Evolutionary conservation across 2,329 filamentous ascomycete species (phyloP).

Genomic region (Anisogramma anomala): DNA sequence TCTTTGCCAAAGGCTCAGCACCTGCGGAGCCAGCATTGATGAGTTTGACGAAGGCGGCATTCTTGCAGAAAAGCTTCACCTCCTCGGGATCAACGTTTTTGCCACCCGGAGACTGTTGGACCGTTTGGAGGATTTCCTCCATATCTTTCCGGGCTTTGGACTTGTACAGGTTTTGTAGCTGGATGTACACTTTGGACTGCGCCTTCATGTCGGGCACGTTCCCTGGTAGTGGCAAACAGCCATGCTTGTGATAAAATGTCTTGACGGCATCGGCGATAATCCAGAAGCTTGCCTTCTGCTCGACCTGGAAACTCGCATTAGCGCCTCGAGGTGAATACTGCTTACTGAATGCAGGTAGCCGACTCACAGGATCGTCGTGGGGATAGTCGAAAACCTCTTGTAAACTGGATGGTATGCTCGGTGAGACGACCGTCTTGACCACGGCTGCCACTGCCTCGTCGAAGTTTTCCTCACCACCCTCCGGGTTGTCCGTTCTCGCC

Average conservation of each 20-base stretch:
- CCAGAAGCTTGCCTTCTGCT: slow-evolving; percentile 64
- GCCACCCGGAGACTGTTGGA: slow-evolving; percentile 40
- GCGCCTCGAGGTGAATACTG: slow-evolving; percentile 2
- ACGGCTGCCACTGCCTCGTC: slow-evolving; percentile 84
- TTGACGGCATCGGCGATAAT: slow-evolving; percentile 71
- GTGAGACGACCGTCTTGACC: slow-evolving; percentile 67
- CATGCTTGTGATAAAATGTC: slow-evolving; percentile 62
- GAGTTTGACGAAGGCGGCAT: slow-evolving; percentile 83
- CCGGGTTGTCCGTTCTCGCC: slow-evolving; percentile 59
- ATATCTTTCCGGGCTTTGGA: slow-evolving; percentile 69
- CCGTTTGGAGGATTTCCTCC: slow-evolving; percentile 57
- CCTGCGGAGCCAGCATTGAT: slow-evolving; percentile 45
- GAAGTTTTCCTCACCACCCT: slow-evolving; percentile 93
- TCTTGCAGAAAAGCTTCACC: slow-evolving; percentile 89
- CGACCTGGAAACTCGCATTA: slow-evolving; percentile 19
- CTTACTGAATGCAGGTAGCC: slow-evolving; percentile 13
- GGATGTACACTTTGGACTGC: slow-evolving; percentile 77
- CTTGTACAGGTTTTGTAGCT: slow-evolving; percentile 89
- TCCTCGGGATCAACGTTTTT: slow-evolving; percentile 54
- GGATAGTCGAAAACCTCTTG: slow-evolving; percentile 68
- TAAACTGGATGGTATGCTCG: slow-evolving; percentile 56
- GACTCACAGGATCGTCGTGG: slow-evolving; percentile 39
- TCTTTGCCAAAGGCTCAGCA: slow-evolving; percentile 37
- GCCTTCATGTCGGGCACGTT: slow-evolving; percentile 97
- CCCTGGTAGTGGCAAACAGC: slow-evolving; percentile 70